phyloP scores from a whole-genome alignment of 257 asterid species.

The Parsonsia alboflavescens region DNA sequence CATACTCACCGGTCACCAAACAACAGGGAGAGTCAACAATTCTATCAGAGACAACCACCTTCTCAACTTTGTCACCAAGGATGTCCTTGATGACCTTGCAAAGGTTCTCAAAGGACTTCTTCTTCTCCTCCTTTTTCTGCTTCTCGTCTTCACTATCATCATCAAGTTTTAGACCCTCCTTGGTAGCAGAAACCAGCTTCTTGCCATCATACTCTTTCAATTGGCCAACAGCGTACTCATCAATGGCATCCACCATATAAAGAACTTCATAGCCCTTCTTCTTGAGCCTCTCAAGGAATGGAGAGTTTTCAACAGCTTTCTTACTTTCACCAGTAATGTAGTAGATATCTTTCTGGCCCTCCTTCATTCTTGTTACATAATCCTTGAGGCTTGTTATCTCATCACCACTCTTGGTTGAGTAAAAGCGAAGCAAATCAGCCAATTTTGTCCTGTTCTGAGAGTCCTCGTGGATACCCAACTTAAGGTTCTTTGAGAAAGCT shows the following conservation, averaged over 20 bases:
- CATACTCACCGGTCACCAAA: conserved; percentile 71
- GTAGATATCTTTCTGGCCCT: conserved; percentile 77
- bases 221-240: conserved; percentile 72
- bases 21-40: conserved; percentile 83
- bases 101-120: conserved; percentile 58
- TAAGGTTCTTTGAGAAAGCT: conserved; percentile 73
- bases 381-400: conserved; percentile 77
- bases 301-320: conserved; percentile 74
- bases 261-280: conserved; percentile 78
- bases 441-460: conserved; percentile 67
- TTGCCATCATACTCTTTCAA: conserved; percentile 76
- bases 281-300: conserved; percentile 72
- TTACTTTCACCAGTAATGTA: conserved; percentile 79
- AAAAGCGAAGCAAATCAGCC: conserved; percentile 62
- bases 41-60: conserved; percentile 66
- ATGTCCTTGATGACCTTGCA: conserved; percentile 72
- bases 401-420: conserved; percentile 77
- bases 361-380: conserved; percentile 82
- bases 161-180: conserved; percentile 73
- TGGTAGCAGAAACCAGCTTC: conserved; percentile 71
- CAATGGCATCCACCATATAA: conserved; percentile 79
- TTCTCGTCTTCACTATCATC: conserved; percentile 68
- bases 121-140: conserved; percentile 58
- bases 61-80: conserved; percentile 69
- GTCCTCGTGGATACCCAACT: conserved; percentile 74